Percentiles rank a stretch among this genome's conserved stretches.
phyloP scores from a whole-genome alignment of 176 grass and related monocot species.

The Lolium multiflorum region DNA sequence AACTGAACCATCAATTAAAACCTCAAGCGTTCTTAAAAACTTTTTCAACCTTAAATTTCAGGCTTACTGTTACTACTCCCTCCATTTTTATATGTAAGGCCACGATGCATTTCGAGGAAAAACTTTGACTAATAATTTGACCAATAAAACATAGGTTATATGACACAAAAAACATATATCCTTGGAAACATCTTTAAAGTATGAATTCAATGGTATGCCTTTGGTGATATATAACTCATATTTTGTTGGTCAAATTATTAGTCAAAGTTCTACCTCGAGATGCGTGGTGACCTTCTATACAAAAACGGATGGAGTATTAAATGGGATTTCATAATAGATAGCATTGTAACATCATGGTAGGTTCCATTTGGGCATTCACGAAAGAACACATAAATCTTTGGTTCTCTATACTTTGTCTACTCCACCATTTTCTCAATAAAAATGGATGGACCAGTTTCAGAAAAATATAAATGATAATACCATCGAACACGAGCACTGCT shows the following conservation, averaged over 20 bases:
- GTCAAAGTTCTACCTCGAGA: no score
- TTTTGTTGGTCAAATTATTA: no score
- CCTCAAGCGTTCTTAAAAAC: not conserved
- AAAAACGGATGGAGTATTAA: not conserved
- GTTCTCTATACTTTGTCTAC: slow-evolving; percentile 1
- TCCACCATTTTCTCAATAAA: not conserved
- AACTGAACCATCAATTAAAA: slow-evolving; percentile 32
- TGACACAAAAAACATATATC: no score
- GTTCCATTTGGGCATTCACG: slow-evolving; percentile 19
- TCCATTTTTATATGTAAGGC: no score
- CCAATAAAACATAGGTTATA: no score
- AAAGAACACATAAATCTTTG: slow-evolving; percentile 21
- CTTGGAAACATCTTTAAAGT: no score
- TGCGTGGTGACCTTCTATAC: no score
- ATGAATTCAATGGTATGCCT: no score
- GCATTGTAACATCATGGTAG: slow-evolving; percentile 24
- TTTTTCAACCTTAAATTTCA: not conserved
- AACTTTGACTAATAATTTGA: no score
- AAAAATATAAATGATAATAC: slow-evolving; percentile 48
- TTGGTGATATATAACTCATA: no score
- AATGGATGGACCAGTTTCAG: not conserved
- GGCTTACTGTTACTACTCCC: not conserved
- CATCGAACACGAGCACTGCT: slow-evolving; percentile 83
- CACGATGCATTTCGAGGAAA: no score
- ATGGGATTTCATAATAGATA: slow-evolving; percentile 25